These are phyloP conservation scores for Sapria himalayana DNA, from an alignment of 345 rosid genomes.

Conservation along the genomic window DNA sequence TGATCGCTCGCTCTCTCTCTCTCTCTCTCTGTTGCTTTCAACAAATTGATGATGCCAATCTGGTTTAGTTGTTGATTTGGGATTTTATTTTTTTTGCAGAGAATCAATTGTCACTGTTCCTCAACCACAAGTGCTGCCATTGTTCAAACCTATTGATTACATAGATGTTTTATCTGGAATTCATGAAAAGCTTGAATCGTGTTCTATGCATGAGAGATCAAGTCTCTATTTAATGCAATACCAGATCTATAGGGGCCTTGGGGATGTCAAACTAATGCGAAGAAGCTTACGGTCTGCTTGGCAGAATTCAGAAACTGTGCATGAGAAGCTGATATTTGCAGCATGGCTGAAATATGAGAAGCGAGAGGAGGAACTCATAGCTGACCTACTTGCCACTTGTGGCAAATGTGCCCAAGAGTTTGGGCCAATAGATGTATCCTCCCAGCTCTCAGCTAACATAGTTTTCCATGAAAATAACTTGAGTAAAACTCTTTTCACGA, in stretches of 20 bases:
- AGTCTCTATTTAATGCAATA: constrained; percentile 55
- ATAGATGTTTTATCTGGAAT: constrained; percentile 91
- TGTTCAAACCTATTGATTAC: constrained; percentile 67
- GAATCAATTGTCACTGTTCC: constrained; percentile 93
- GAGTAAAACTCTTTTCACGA: constrained; percentile 13
- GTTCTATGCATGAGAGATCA: constrained; percentile 41
- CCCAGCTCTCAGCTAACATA: constrained; percentile 21
- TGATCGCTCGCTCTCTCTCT: no score
- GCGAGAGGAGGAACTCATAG: constrained; percentile 72
- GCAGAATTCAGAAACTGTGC: constrained; percentile 63
- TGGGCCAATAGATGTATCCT: constrained; percentile 47
- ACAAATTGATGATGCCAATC: constrained; percentile 4
- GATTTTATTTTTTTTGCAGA: no score
- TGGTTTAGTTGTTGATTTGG: constrained; percentile 6
- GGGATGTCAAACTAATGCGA: constrained; percentile 67
- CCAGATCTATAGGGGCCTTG: constrained; percentile 82
- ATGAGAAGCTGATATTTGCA: constrained; percentile 75
- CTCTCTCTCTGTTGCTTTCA: neutral
- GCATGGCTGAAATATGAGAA: constrained; percentile 84
- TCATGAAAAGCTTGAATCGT: constrained; percentile 89
- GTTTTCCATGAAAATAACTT: constrained; percentile 17
- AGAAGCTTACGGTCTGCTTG: constrained; percentile 87
- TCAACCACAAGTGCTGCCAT: constrained; percentile 52
- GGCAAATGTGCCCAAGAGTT: constrained; percentile 55
- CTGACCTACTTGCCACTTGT: constrained; percentile 61